Conservation (phyloP, 768 basidiomycete genomes). For the Naganishia vaughanmartiniae region DNA sequence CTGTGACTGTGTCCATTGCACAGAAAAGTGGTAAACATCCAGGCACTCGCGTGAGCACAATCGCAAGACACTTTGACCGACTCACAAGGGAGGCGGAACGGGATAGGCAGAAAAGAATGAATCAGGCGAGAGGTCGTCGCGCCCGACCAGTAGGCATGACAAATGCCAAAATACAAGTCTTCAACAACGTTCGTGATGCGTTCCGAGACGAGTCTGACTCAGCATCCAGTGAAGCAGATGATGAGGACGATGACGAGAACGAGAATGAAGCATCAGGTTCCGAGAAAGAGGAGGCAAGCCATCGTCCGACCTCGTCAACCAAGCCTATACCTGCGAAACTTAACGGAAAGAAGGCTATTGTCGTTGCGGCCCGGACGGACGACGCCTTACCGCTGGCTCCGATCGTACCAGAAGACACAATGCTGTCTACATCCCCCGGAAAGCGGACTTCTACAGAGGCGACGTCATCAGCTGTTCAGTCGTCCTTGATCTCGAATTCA, state of each 20-base stretch:
- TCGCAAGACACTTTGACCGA: constrained; percentile 86
- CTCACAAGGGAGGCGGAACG: constrained; percentile 64
- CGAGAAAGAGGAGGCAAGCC: constrained; percentile 22
- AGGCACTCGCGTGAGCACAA: constrained; percentile 75
- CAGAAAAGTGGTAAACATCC: constrained; percentile 17
- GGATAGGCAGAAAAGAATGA: constrained; percentile 60
- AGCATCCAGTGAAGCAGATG: constrained; percentile 64
- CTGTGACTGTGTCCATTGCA: not conserved
- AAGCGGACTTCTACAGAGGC: not conserved
- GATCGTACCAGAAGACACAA: not conserved
- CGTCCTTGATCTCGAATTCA: constrained; percentile 36
- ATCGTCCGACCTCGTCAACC: not conserved
- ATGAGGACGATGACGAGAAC: constrained; percentile 65
- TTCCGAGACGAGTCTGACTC: constrained; percentile 63
- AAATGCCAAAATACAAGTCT: constrained; percentile 78
- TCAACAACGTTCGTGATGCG: constrained; percentile 86
- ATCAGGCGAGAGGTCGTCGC: constrained; percentile 78
- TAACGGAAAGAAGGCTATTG: not conserved
- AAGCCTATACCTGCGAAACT: not conserved
- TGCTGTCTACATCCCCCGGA: not conserved
- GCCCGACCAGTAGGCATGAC: constrained; percentile 88
- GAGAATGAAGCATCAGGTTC: constrained; percentile 45
- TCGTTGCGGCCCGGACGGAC: not conserved
- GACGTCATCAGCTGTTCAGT: not conserved
- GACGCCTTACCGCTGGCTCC: not conserved